Conservation (phyloP, 1,284 basidiomycete genomes). For the Microbotryum violaceum region DNA sequence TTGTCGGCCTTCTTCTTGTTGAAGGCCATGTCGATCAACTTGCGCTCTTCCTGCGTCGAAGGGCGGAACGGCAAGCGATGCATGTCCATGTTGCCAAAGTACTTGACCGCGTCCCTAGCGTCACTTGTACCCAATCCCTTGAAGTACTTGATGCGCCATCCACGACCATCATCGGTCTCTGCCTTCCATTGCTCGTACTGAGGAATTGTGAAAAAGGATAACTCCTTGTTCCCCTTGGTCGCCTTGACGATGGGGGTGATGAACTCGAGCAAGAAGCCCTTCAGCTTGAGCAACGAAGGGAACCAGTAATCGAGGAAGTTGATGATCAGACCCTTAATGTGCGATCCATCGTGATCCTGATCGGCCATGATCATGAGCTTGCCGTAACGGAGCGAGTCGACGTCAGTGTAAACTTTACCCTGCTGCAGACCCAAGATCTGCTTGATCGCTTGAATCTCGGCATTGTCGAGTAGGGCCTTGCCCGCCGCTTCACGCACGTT, state of each 20-base stretch:
- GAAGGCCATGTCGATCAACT: slow-evolving; percentile 94
- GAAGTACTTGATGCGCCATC: slow-evolving; percentile 92
- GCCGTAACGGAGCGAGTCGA: slow-evolving; percentile 77
- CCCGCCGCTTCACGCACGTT: slow-evolving; percentile 96
- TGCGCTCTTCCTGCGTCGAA: slow-evolving; percentile 71
- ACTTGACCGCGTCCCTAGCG: slow-evolving; percentile 80
- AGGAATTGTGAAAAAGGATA: slow-evolving; percentile 94
- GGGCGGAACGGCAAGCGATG: slow-evolving; percentile 90
- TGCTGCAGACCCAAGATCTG: slow-evolving; percentile 96
- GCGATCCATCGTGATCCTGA: slow-evolving; percentile 99
- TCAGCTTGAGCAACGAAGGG: slow-evolving; percentile 84
- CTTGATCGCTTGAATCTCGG: slow-evolving; percentile 94
- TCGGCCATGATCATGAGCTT: slow-evolving; percentile 99
- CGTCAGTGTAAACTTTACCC: slow-evolving; percentile 73
- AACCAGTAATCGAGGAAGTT: slow-evolving; percentile 98
- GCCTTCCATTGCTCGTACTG: slow-evolving; percentile 93
- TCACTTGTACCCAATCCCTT: slow-evolving; percentile 98
- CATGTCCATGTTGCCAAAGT: slow-evolving; percentile 85
- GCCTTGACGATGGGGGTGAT: slow-evolving; percentile 97
- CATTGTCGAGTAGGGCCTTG: slow-evolving; percentile 96
- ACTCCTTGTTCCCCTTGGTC: slow-evolving; percentile 69
- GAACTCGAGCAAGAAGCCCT: slow-evolving; percentile 94
- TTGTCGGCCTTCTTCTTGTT: slow-evolving; percentile 99
- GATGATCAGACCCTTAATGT: slow-evolving; percentile 98
- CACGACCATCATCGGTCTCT: slow-evolving; percentile 66